Evolutionary conservation across 179 eudicot species (phyloP).

Genomic region (Vitellaria paradoxa): DNA sequence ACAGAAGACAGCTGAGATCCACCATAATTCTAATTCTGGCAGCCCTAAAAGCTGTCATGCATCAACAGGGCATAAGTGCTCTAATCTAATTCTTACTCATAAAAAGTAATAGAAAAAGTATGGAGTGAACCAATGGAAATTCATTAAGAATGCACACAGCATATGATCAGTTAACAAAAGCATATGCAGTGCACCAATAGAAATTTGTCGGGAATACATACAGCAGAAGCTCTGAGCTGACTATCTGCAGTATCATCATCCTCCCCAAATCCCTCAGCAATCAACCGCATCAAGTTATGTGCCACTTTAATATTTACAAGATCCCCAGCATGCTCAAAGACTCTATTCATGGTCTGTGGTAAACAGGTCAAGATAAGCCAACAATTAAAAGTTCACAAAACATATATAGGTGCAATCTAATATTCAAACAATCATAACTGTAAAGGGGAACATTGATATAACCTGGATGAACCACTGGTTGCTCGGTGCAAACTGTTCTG

Average conservation of each 20-base stretch:
- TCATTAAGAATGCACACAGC: no score
- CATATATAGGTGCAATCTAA: not conserved
- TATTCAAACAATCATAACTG: not conserved
- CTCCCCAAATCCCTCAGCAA: conserved; percentile 99
- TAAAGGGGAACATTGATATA: not conserved
- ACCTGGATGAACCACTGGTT: conserved; percentile 99
- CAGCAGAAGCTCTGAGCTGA: conserved; percentile 94
- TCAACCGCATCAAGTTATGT: conserved; percentile 94
- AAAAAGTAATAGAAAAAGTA: no score
- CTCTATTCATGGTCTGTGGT: conserved; percentile 93
- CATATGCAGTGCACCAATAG: no score
- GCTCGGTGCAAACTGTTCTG: conserved; percentile 98
- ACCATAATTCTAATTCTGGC: no score
- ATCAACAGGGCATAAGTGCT: no score
- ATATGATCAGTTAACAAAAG: no score
- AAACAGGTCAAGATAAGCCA: conserved; percentile 20
- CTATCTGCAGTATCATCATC: conserved; percentile 88
- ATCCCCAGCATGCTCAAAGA: conserved; percentile 99
- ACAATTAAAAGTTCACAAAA: conserved; percentile 7
- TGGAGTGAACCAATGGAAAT: no score
- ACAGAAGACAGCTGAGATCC: no score
- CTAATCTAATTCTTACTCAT: no score
- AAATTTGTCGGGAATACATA: conserved; percentile 34
- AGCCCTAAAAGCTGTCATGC: no score
- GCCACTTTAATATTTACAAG: conserved; percentile 88